Base-by-base conservation (phyloP, 208 protist genomes). In the Crithidia bombi region DNA sequence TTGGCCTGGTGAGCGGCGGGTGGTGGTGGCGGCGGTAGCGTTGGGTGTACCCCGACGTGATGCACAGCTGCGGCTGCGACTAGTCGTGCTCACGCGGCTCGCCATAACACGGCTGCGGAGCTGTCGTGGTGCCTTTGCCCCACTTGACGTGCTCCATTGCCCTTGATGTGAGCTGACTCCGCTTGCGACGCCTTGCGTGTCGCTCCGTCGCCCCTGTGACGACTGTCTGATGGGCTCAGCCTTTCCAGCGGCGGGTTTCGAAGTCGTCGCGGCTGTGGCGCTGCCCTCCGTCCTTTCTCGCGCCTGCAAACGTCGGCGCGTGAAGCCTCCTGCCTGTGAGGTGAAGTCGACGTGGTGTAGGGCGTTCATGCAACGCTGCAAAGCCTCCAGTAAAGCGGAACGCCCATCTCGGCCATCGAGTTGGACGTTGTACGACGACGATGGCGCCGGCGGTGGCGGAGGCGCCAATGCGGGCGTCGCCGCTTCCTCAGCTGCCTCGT, bases 81-180 rank as follows among this genome's bases (percentile, higher is more conserved):
- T 26, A n/a, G 58, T 41, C 33, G 55, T 25, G 36, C n/a, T 36
- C 17, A 21, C 41, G 14, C 70, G 70, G 23, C 62, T 69, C 17
- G 39, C 62, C 33, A 69, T n/a, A 6, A 75, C 44, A 0, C 62
- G 61, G 41, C 62, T 36, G 36, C 70, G 70, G 7, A 58, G 52
- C 46, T 65, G 62, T 1, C 55, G 54, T 21, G 61, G 62, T 4
- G 62, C 70, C 23, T 50, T 25, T 5, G 21, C 49, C 12, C 52
- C 30, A 15, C n/a, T 39, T 25, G 41, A 51, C 2, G 59, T 32
- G 19, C 26, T 17, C 12, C 44, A 38, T n/a, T 17, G 41, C 23
- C 6, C 9, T 3, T 28, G 57, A n/a, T 3, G 15, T 2, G 9
- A 14, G 17, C 38, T 38, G 2, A 25, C 3, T 7, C 10, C 23